Evolutionary conservation across 2,329 filamentous ascomycete genomes (phyloP), one percentile per base, ranked within the genome.

Genomic region (Endocalyx cinctus): DNA sequence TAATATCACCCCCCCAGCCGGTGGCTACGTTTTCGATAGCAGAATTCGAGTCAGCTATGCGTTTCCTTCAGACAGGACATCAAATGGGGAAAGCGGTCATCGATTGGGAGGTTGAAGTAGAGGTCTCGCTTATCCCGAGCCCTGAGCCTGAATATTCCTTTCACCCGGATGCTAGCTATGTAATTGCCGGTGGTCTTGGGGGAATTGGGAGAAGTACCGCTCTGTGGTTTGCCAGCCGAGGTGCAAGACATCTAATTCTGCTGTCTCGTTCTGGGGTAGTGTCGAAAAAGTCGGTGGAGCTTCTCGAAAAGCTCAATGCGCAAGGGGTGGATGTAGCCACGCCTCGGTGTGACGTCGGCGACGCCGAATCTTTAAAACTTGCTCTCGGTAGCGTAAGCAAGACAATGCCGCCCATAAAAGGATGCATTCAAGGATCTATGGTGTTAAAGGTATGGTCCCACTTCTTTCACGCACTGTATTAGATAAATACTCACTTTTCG

Each of bases 361-460:
- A 33, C 23, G 5, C 27, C n/a, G 12, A 17, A 6, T 5, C 13
- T 8, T 25, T 33, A 5, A 19, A 33, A 20, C 5, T 14, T 8
- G 11, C 5, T 7, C 8, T 33, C n/a, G 14, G 20, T 11, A 20
- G 17, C 11, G n/a, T 33, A 10, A 12, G 15, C 5, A 12, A 20
- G 11, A 27, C 16, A 5, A 33, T 27, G 31, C 31, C 31, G 6
- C 23, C 23, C 8, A 27, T 33, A 10, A 5, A 17, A 19, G 31
- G 31, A 11, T 33, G 31, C 22, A 29, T 37, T 10, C 34, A 37
- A 13, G 29, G 23, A 8, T 22, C 29, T 4, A 29, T 37, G 34
- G 29, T 37, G 8, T 14, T 37, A 10, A 32, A 12, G 25, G 30
- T 33, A 4, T n/a, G 22, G 27, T 26, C 12, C 6, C 30, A 32